Conservation (phyloP, 257 asterid genomes). For the Nicotiana sylvestris region DNA sequence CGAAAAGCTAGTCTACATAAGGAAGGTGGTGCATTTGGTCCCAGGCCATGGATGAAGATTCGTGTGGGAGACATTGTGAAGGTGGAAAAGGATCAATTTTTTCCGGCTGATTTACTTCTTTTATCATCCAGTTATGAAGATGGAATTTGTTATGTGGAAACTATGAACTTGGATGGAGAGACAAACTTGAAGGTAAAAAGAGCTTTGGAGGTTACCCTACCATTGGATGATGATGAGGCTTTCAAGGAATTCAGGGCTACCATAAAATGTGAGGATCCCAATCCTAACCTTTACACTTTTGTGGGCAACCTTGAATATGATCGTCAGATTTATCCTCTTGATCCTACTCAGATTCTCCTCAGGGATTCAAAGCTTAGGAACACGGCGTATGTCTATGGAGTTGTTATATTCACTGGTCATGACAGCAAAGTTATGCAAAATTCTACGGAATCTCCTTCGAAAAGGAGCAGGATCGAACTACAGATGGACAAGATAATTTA, state of each 20-base stretch:
- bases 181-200: constrained; percentile 91
- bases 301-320: constrained; percentile 81
- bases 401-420: constrained; percentile 79
- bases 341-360: constrained; percentile 88
- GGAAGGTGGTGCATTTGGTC: constrained; percentile 59
- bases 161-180: constrained; percentile 97
- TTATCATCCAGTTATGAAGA: constrained; percentile 85
- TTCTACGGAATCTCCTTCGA: constrained; percentile 86
- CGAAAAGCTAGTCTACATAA: constrained; percentile 64
- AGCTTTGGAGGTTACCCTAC: constrained; percentile 62
- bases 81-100: constrained; percentile 84
- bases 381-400: constrained; percentile 76
- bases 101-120: constrained; percentile 90
- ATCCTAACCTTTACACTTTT: constrained; percentile 78
- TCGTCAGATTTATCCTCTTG: constrained; percentile 62
- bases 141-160: constrained; percentile 93
- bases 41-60: constrained; percentile 83
- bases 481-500: constrained; percentile 95
- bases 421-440: constrained; percentile 97
- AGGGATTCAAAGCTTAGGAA: constrained; percentile 95
- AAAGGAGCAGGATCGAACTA: constrained; percentile 79
- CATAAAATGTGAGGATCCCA: constrained; percentile 87
- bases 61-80: constrained; percentile 85
- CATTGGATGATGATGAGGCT: constrained; percentile 53
- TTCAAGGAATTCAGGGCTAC: constrained; percentile 71